Base-by-base conservation (phyloP, 2,329 filamentous ascomycete genomes). In the Penicillium brevicompactum region DNA sequence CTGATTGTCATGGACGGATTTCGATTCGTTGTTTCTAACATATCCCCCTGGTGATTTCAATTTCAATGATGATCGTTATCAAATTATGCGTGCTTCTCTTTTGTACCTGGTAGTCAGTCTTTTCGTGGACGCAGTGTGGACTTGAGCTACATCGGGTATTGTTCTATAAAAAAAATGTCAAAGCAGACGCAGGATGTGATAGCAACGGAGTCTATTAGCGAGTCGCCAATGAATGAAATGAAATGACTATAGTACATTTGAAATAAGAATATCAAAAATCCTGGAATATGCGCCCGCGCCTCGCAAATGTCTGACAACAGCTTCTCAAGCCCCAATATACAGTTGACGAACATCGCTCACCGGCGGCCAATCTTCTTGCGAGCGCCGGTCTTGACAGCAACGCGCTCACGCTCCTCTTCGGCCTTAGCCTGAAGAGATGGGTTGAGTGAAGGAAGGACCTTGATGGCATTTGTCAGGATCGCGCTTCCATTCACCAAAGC, bases 401-500 rank as follows among this genome's bases (percentile, higher is more conserved):
- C 67, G 42, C 62, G 66, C 45, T 67, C 62, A 13, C 62, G 62
- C 40, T 69, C 67, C 21, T 65, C 62, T 4, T 59, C 40, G 37
- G 59, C 64, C 51, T 60, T 61, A 21, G 64, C 63, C 32, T 60
- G 63, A 52, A 70, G 58, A 4, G 61, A 61, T 16, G 70, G 67
- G 60, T 70, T 74, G 44, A 75, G 56, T 10, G 64, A 57, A 8
- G 74, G 73, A 38, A 75, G 59, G 16, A 51, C 53, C 55, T 63
- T 62, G 21, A 69, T 60, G 3, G 74, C 74, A 21, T 72, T 53
- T 5, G 67, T 63, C 44, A 77, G 57, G 42, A 81, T 70, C 9
- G 75, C 59, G 57, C 74, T 74, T 38, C 74, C 73, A 46, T 81
- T 79, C 52, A 82, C 77, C n/a, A 92, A 73, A 46, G 90, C 61